Evolutionary conservation across 768 basidiomycete species (phyloP), one percentile per base, ranked within the genome.

Genomic region (Obba rivulosa): DNA sequence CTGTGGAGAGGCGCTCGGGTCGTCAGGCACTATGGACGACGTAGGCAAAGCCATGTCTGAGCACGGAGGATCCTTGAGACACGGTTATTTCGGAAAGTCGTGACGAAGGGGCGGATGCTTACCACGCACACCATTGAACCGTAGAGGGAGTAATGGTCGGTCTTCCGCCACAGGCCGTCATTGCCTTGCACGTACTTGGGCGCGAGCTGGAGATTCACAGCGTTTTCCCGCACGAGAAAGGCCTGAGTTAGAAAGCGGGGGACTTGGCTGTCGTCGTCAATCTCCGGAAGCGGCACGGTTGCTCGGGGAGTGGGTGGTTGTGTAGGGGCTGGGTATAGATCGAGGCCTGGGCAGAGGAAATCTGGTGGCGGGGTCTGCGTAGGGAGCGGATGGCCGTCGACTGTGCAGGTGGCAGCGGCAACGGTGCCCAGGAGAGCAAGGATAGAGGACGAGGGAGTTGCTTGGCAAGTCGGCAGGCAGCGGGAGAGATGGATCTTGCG

Each of bases 401-500:
- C 78, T 3, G 69, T 51, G 22, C 73, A 58, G n/a, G 75, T 64
- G 10, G 77, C 66, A 4, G 77, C 65, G 7, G 72, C 79, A 53
- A 85, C 66, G 58, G 77, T 66, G 21, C 81, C 80, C 35, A 85
- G 72, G 42, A 80, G 62, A 2, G 80, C 73, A 52, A 85, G 71
- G 49, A 82, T 52, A 14, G 71, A 65, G 0, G 75, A 59, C 34
- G 83, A 83, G 22, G 81, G 80, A 54, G 49, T 31, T 13, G 28
- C 28, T 59, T 45, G 46, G 17, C 50, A 50, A 48, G 53, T 38
- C 22, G 1, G 57, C 37, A 52, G 24, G 24, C 36, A 16, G 45
- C 14, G 37, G 17, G 24, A 5, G 49, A 21, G 31, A 17, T 13
- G 11, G 24, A 31, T 31, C 28, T 46, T 38, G 34, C 42, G 54